Evolutionary conservation across 78 protist species (phyloP).

Genomic region (Planoprotostelium fungivorum): DNA sequence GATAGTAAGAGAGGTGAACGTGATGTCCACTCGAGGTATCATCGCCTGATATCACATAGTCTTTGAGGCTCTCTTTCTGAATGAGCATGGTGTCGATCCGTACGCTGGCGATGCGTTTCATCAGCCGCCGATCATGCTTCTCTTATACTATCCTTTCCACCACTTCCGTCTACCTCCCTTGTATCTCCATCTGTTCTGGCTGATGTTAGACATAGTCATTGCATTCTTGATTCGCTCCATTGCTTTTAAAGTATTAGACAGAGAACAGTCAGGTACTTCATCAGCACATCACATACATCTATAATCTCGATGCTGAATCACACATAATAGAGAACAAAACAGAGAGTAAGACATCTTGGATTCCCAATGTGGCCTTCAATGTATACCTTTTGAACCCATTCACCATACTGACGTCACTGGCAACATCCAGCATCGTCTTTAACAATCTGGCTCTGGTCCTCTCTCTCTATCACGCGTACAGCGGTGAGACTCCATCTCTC

Average conservation of each 20-base stretch:
- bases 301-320: background rate
- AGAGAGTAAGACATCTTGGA: background rate
- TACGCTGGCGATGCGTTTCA: constrained; percentile 56
- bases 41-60: constrained; percentile 7
- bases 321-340: background rate
- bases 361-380: constrained; percentile 41
- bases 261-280: too few species aligned
- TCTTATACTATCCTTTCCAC: constrained; percentile 19
- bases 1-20: background rate
- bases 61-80: constrained; percentile 41
- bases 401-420: constrained; percentile 47
- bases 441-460: constrained; percentile 27
- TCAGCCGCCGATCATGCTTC: constrained; percentile 52
- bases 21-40: too few species aligned
- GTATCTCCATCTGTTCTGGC: background rate
- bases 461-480: constrained; percentile 17
- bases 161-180: background rate
- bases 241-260: too few species aligned
- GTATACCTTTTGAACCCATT: constrained; percentile 58
- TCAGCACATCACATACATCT: too few species aligned
- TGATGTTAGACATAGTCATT: background rate
- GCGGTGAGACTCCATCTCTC: constrained; percentile 5
- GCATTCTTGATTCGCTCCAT: background rate
- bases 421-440: constrained; percentile 49
- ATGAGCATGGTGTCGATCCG: constrained; percentile 29